phyloP scores from a whole-genome alignment of 306 rosid species.

The Malus asiatica region DNA sequence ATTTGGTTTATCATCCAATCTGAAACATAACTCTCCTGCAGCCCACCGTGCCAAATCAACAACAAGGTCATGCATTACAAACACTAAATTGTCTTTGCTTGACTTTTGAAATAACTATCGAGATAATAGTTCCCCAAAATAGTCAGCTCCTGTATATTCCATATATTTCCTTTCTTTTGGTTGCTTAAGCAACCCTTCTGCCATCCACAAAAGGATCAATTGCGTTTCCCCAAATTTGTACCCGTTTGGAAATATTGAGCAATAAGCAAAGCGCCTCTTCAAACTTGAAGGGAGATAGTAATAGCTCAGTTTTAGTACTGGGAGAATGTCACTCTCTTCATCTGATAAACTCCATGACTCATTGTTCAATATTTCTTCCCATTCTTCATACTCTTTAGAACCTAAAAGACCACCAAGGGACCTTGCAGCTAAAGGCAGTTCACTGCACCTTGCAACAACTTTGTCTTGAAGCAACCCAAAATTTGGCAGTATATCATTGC shows the following conservation, averaged over 20 bases:
- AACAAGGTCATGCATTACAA: constrained; percentile 22
- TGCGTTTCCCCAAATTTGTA: neutral
- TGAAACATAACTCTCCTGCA: constrained; percentile 1
- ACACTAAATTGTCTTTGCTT: neutral
- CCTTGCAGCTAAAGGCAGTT: constrained; percentile 20
- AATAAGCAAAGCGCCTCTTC: constrained; percentile 13
- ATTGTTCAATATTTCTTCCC: constrained; percentile 7
- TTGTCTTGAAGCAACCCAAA: neutral
- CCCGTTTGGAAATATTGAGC: neutral
- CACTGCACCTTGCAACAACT: constrained; percentile 14
- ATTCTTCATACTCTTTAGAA: neutral
- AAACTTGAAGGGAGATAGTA: constrained; percentile 7
- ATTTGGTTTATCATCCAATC: neutral
- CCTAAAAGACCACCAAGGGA: constrained; percentile 18
- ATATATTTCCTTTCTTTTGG: neutral
- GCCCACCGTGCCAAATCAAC: neutral
- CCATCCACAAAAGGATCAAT: constrained; percentile 26
- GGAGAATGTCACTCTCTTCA: neutral
- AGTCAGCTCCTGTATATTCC: constrained; percentile 12
- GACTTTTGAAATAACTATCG: constrained; percentile 16
- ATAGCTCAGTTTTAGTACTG: constrained; percentile 17
- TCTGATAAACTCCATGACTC: constrained; percentile 3
- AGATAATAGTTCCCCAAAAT: constrained; percentile 9
- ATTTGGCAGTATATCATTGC: neutral
- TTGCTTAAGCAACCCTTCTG: constrained; percentile 15